These are phyloP conservation scores for Mycosphaerella sp. DNA, from an alignment of 2,329 filamentous ascomycete genomes.

Conservation along the genomic window DNA sequence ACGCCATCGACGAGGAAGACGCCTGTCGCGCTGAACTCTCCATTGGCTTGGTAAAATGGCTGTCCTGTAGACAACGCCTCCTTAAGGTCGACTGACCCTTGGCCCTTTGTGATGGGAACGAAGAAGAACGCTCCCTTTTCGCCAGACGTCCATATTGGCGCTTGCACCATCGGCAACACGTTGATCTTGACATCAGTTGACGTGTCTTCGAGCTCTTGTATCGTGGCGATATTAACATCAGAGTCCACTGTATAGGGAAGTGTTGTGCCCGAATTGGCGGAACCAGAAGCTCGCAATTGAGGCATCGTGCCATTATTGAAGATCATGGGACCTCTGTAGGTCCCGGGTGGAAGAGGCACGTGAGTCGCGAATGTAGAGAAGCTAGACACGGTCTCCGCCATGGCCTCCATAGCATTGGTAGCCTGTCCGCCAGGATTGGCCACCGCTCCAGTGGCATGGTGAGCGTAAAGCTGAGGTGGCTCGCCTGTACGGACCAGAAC, in stretches of 20 bases:
- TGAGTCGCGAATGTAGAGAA: background rate
- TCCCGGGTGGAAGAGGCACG: background rate
- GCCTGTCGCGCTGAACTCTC: background rate
- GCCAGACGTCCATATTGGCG: background rate
- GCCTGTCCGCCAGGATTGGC: background rate
- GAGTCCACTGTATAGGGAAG: background rate
- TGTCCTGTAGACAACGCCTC: background rate
- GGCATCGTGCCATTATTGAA: background rate
- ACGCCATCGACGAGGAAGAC: slow-evolving; percentile 5
- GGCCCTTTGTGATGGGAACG: background rate
- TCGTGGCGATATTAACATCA: background rate
- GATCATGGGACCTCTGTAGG: background rate
- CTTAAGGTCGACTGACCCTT: background rate
- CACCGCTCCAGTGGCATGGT: background rate
- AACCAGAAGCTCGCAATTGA: background rate
- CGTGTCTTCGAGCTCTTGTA: background rate
- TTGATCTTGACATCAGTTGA: background rate
- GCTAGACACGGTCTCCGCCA: background rate
- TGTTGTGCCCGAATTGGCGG: background rate
- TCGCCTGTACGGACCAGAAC: background rate
- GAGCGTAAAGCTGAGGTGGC: background rate
- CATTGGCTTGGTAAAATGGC: slow-evolving; percentile 4
- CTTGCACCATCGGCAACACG: background rate
- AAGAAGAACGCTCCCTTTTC: slow-evolving; percentile 3
- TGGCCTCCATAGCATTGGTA: background rate